These are phyloP conservation scores for Tripterygium wilfordii DNA, from an alignment of 177 flowering plant species.

Conservation along the genomic window DNA sequence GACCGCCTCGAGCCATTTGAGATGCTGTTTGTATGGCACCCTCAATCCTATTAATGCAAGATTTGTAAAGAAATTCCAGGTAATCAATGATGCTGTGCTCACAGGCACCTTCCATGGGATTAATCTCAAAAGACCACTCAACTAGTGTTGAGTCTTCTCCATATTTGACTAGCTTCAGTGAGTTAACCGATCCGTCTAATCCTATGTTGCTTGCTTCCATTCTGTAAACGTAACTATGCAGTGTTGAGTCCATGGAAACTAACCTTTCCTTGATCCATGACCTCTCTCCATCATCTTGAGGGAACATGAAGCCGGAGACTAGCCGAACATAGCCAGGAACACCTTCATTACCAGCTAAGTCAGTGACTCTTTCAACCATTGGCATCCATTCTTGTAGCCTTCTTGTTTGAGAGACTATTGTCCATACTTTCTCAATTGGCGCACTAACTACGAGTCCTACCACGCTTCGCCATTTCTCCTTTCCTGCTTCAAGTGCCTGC, in stretches of 20 bases:
- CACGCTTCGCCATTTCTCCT: slow-evolving; percentile 40
- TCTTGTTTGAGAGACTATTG: slow-evolving; percentile 33
- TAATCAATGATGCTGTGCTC: slow-evolving; percentile 46
- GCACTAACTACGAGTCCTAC: slow-evolving; percentile 40
- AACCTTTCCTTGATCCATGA: slow-evolving; percentile 66
- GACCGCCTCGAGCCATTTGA: no score
- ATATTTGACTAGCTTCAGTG: slow-evolving; percentile 43
- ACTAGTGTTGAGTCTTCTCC: slow-evolving; percentile 42
- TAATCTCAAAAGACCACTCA: slow-evolving; percentile 45
- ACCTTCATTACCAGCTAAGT: slow-evolving; percentile 48
- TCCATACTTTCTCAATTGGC: slow-evolving; percentile 50
- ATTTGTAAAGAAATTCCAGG: slow-evolving; percentile 55
- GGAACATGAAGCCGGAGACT: slow-evolving; percentile 43
- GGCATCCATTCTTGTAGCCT: slow-evolving; percentile 62
- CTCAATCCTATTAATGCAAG: slow-evolving; percentile 47
- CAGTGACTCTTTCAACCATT: slow-evolving; percentile 61
- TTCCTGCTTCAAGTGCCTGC: slow-evolving; percentile 18
- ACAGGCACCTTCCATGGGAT: slow-evolving; percentile 39
- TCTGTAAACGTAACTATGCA: slow-evolving; percentile 33
- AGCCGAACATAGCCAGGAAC: slow-evolving; percentile 39
- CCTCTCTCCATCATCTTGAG: slow-evolving; percentile 55
- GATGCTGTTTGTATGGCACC: slow-evolving; percentile 28
- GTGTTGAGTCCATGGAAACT: slow-evolving; percentile 33
- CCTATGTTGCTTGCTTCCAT: slow-evolving; percentile 66
- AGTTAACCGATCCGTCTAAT: slow-evolving; percentile 44